These are phyloP conservation scores for Aspergillus caelatus DNA, from an alignment of 2,329 filamentous ascomycete genomes.

Conservation along the genomic window DNA sequence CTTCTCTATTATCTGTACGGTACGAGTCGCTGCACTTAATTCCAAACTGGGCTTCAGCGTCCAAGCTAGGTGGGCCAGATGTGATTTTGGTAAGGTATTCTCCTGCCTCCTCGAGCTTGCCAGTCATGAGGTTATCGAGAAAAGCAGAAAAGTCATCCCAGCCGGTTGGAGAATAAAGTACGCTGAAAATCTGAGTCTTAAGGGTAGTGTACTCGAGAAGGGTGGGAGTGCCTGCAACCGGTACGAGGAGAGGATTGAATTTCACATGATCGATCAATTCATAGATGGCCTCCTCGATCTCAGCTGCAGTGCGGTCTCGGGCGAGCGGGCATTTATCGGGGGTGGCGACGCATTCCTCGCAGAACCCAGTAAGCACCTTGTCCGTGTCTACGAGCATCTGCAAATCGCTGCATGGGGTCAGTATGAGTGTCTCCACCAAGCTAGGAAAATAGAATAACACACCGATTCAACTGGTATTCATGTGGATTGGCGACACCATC, in stretches of 20 bases:
- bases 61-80: not conserved
- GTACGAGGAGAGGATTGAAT: not conserved
- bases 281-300: not conserved
- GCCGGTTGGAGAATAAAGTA: not conserved
- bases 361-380: constrained; percentile 4
- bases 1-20: not conserved
- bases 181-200: not conserved
- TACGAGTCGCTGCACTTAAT: not conserved
- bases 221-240: not conserved
- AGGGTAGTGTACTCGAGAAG: not conserved
- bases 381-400: constrained; percentile 2
- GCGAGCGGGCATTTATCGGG: not conserved
- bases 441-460: not conserved
- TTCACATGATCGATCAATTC: not conserved
- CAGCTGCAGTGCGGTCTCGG: not conserved
- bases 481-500: constrained; percentile 20
- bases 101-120: not conserved
- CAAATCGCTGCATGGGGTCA: not conserved
- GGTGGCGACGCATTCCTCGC: not conserved
- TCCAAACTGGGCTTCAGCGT: not conserved
- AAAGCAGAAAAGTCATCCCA: not conserved
- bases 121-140: not conserved
- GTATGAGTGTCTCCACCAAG: too few relatives aligned
- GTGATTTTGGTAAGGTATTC: not conserved
- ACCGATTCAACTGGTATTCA: constrained; percentile 14